Base-by-base conservation (phyloP, 108 stramenopile species). In the Skeletonema tropicum region DNA sequence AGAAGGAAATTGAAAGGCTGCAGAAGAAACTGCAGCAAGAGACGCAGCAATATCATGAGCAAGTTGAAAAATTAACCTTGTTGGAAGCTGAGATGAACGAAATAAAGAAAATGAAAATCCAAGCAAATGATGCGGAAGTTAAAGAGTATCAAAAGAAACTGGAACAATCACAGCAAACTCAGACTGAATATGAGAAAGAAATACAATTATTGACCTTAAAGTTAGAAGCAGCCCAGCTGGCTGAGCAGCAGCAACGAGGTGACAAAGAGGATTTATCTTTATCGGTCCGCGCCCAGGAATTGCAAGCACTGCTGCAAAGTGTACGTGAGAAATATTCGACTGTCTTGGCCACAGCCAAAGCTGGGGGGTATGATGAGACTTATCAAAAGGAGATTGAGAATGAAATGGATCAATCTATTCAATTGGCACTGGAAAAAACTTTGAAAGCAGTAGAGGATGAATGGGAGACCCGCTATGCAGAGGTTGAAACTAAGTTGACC, bases 381-480 rank as follows among this genome's bases (percentile, higher is more conserved):
- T 45, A 72, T 32, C 71, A 68, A 66, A 48, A 64, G 15, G 60
- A 68, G 36, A n/a, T 74, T 29, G 74, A 71, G 58, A 64, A 49
- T 30, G 73, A 81, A 73, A 81, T 75, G 80, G 69, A 75, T 57
- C 10, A 61, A n/a, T 69, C 80, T 14, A 70, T 81, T 46, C 80
- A 75, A 75, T 60, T 60, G 58, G 70, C 70, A 61, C 17, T 81
- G 39, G 66, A 74, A 36, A 33, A 59, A 66, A 62, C 73, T 52
- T 49, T 81, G 13, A 70, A 75, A 12, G 59, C 69, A 10, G 21
- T 74, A 5, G 74, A 71, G 25, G 41, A 75, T 17, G 80, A 67
- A 52, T 81, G 80, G 80, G 55, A 69, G 55, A 64, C 52, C 65
- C 71, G 64, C 19, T 71, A 66, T 68, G 63, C 74, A 52, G 45